Evolutionary conservation across 345 rosid genomes (phyloP).

Genomic region (Eucalyptus sp.): DNA sequence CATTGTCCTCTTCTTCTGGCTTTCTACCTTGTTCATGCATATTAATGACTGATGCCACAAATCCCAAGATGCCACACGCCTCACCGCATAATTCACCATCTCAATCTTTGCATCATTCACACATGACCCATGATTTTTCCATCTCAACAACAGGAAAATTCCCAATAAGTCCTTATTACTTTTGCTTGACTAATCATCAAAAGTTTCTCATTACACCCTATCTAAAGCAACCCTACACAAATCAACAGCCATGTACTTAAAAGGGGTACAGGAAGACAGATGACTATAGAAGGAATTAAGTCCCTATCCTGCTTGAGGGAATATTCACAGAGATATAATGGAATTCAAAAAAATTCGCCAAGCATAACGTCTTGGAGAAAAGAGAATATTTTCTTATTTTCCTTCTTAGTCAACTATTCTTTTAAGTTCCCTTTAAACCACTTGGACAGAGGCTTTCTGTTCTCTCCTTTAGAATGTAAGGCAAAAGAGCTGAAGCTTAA

Average conservation of each 20-base stretch:
- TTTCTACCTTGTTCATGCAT: not conserved
- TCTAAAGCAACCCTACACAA: too few species aligned
- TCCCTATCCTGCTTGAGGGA: too few species aligned
- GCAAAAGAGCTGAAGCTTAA: not conserved
- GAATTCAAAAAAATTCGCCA: too few species aligned
- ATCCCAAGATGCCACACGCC: not conserved
- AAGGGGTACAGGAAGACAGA: too few species aligned
- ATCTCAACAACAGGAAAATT: not conserved
- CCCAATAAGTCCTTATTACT: not conserved
- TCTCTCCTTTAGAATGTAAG: not conserved
- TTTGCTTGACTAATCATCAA: not conserved
- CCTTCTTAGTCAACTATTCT: too few species aligned
- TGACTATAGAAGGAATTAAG: too few species aligned
- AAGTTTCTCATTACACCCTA: too few species aligned
- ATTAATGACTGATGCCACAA: not conserved
- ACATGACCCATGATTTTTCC: not conserved
- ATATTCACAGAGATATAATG: too few species aligned
- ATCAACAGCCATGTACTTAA: too few species aligned
- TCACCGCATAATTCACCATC: not conserved
- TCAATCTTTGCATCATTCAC: not conserved
- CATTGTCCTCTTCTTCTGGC: not conserved
- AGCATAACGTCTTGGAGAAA: too few species aligned
- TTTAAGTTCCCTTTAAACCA: not conserved
- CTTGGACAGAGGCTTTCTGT: accelerated
- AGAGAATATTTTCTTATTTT: too few species aligned